Evolutionary conservation across 768 basidiomycete genomes (phyloP), one percentile per base, ranked within the genome.

Genomic region (Nidula microcarpa): DNA sequence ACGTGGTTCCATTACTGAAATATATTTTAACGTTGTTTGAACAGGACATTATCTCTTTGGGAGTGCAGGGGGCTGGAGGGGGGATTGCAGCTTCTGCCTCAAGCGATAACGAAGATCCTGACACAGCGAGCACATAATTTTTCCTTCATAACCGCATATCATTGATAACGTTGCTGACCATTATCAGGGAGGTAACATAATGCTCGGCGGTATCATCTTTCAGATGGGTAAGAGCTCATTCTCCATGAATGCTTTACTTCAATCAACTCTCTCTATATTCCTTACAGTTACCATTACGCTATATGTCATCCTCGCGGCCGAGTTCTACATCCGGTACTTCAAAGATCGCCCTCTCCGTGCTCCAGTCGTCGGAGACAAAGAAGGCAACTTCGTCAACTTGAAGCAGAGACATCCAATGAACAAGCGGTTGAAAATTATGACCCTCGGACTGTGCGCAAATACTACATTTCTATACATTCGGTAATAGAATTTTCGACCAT

Each of bases 11-110:
- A 18, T n/a, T 16, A 17, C 23, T 47, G 33, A 35, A 11, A 43
- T 7, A 14, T 10, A 8, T 44, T n/a, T 16, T 10, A 41, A 6
- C 47, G 4, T 7, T 13, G 11, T 6, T 34, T 50, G 6, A 23
- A 46, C 53, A 68, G 76, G 87, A 89, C 56, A 60, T 85, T 16
- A 63, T 84, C 34, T 78, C 85, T 8, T 73, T 89, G 18, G 64
- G 81, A 23, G 68, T 87, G 2, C 87, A 89, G 67, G 86, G 79
- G 32, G 65, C 77, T 14, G 87, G 87, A 37, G 86, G 86, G 23
- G 86, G 77, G 0, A 60, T 74, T 17, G 85, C 85, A 0, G 72
- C 78, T 4, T 62, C 64, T 1, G 75, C 68, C 6, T 65, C 55
- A 1, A 59, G 55, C 13, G 49, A 60, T 8, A 41, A 41, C 37